Percentiles rank a stretch among this genome's conserved stretches.
phyloP scores from a whole-genome alignment of 495 filamentous ascomycete species.

The Neurospora sp. region DNA sequence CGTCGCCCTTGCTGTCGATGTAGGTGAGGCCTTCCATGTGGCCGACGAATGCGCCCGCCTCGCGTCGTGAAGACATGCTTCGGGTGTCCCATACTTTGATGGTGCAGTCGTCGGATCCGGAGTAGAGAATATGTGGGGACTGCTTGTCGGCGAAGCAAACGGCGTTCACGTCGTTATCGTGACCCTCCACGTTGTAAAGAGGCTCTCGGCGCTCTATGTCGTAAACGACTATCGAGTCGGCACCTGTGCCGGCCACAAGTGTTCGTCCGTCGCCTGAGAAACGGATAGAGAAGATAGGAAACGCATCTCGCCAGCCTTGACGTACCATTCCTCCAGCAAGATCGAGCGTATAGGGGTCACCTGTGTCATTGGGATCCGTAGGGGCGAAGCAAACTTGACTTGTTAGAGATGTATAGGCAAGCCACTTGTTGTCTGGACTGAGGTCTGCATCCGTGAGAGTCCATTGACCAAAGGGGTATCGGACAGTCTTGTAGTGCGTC shows the following conservation, averaged over 20 bases:
- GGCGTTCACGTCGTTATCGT: constrained; percentile 87
- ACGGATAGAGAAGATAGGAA: constrained; percentile 77
- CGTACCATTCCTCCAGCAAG: constrained; percentile 34
- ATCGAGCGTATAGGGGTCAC: constrained; percentile 67
- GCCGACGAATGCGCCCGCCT: constrained; percentile 85
- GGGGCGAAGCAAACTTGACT: constrained; percentile 73
- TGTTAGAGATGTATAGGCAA: constrained; percentile 82
- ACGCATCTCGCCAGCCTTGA: constrained; percentile 8
- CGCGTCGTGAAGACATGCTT: constrained; percentile 75
- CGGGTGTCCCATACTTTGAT: constrained; percentile 96
- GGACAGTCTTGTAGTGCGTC: constrained; percentile 90
- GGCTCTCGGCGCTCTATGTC: constrained; percentile 72
- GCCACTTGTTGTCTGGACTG: constrained; percentile 82
- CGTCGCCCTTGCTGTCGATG: constrained; percentile 93
- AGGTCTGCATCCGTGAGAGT: constrained; percentile 91
- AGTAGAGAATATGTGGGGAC: constrained; percentile 92
- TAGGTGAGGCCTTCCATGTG: constrained; percentile 94
- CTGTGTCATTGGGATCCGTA: constrained; percentile 71
- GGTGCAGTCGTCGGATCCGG: constrained; percentile 82
- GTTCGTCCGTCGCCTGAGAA: constrained; percentile 91
- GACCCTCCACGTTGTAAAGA: constrained; percentile 66
- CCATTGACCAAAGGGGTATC: constrained; percentile 82
- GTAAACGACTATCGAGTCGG: constrained; percentile 77
- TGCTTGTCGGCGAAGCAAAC: constrained; percentile 87
- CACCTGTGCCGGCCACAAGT: constrained; percentile 78